A percentile compares a stretch with the other conserved stretches of the same genome.
These are phyloP conservation scores for Lipomyces starkeyi DNA, from an alignment of 805 yeast genomes.

Conservation along the genomic window DNA sequence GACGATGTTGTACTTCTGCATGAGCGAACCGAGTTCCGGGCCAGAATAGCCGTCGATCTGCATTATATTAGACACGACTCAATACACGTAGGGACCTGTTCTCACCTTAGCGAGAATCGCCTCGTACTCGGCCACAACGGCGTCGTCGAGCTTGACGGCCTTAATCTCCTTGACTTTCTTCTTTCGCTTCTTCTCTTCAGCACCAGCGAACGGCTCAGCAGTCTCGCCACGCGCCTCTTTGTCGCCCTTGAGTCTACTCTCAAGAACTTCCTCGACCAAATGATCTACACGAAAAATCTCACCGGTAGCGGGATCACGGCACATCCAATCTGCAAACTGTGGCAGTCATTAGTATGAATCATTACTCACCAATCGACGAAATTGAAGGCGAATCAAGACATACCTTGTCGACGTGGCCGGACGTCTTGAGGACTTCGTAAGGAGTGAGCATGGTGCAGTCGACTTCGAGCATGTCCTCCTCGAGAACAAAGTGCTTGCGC, in stretches of 20 bases:
- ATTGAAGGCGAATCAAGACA: neutral
- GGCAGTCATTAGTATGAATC: neutral
- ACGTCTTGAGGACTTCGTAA: slow-evolving; percentile 94
- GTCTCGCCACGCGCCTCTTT: slow-evolving; percentile 90
- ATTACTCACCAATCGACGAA: neutral
- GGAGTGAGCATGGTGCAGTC: slow-evolving; percentile 99
- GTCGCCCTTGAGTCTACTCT: slow-evolving; percentile 95
- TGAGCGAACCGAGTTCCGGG: slow-evolving; percentile 85
- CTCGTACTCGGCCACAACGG: slow-evolving; percentile 79
- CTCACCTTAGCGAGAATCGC: slow-evolving; percentile 65
- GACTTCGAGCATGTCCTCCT: slow-evolving; percentile 98
- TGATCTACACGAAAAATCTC: slow-evolving; percentile 99
- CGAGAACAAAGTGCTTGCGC: slow-evolving; percentile 97
- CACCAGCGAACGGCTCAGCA: slow-evolving; percentile 66
- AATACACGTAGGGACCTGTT: neutral
- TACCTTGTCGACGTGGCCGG: slow-evolving; percentile 95
- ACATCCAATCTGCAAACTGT: slow-evolving; percentile 96
- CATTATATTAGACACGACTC: neutral
- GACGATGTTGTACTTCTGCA: slow-evolving; percentile 78
- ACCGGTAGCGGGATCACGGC: slow-evolving; percentile 92
- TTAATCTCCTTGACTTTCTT: slow-evolving; percentile 95
- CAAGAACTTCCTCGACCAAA: slow-evolving; percentile 95
- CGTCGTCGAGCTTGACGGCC: slow-evolving; percentile 80
- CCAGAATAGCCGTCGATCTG: slow-evolving; percentile 93
- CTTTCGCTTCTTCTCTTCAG: slow-evolving; percentile 88